These are phyloP conservation scores for Rubia yunnanensis DNA, from an alignment of 257 asterid species.

Conservation along the genomic window DNA sequence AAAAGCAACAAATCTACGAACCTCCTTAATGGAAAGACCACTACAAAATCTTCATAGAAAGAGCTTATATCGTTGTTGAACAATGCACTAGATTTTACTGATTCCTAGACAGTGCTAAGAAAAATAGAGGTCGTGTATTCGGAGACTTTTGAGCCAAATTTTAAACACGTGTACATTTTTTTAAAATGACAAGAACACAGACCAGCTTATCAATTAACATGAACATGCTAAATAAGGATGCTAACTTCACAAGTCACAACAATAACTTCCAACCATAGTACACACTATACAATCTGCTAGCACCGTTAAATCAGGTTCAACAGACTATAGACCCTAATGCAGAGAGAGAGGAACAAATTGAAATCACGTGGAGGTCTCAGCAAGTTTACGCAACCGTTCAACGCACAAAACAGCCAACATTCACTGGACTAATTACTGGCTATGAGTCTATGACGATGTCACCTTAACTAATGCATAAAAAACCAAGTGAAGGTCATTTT, in stretches of 20 bases:
- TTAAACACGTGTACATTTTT: too few relatives aligned
- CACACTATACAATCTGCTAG: constrained; percentile 66
- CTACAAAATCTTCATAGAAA: neutral
- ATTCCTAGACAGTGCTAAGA: too few relatives aligned
- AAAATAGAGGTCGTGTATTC: too few relatives aligned
- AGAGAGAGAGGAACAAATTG: neutral
- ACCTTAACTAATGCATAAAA: neutral
- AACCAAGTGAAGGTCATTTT: constrained; percentile 2
- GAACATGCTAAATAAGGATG: constrained; percentile 1
- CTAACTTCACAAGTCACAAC: constrained; percentile 84
- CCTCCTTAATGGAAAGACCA: neutral
- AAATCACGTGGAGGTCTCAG: constrained; percentile 9
- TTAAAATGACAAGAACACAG: neutral
- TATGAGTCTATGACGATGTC: neutral
- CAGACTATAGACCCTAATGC: constrained; percentile 35
- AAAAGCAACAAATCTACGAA: neutral
- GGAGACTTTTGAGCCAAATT: too few relatives aligned
- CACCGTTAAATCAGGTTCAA: constrained; percentile 68
- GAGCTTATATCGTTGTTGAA: neutral
- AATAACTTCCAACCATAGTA: constrained; percentile 96
- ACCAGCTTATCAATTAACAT: neutral
- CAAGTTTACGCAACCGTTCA: neutral
- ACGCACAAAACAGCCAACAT: neutral
- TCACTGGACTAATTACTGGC: too few relatives aligned
- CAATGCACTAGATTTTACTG: too few relatives aligned